phyloP scores from a whole-genome alignment of 2,329 filamentous ascomycete genomes.

The Penicillium sp. region DNA sequence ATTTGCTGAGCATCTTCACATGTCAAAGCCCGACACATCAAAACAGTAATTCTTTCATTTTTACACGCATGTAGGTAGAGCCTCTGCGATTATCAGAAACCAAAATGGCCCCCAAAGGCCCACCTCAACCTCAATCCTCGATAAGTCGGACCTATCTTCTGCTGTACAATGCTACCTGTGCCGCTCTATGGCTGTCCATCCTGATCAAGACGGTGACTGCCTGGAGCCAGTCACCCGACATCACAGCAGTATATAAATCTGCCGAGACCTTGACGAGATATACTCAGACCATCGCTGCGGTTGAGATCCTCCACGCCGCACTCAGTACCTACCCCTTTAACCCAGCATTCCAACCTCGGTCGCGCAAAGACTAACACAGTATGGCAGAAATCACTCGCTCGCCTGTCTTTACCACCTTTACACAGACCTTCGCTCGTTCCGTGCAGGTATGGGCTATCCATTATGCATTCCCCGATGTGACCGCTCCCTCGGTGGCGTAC shows the following conservation, averaged over 20 bases:
- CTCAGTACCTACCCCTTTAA: conserved; percentile 13
- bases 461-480: conserved; percentile 23
- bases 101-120: neutral
- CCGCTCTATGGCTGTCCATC: conserved; percentile 27
- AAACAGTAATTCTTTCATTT: neutral
- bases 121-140: neutral
- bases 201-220: conserved; percentile 16
- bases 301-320: conserved; percentile 29
- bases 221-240: conserved; percentile 1
- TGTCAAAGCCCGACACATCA: neutral
- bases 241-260: conserved; percentile 17
- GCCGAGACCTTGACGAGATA: conserved; percentile 27
- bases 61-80: neutral
- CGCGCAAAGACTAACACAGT: neutral
- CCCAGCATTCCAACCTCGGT: neutral
- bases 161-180: conserved; percentile 25
- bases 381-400: conserved; percentile 27
- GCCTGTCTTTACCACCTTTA: conserved; percentile 32
- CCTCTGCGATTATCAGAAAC: neutral
- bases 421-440: conserved; percentile 30
- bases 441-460: conserved; percentile 35
- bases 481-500: conserved; percentile 20
- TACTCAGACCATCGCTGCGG: conserved; percentile 27
- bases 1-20: neutral
- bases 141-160: conserved; percentile 21